Evolutionary conservation across 495 filamentous ascomycete genomes (phyloP).

Genomic region (Emericellopsis terricola): DNA sequence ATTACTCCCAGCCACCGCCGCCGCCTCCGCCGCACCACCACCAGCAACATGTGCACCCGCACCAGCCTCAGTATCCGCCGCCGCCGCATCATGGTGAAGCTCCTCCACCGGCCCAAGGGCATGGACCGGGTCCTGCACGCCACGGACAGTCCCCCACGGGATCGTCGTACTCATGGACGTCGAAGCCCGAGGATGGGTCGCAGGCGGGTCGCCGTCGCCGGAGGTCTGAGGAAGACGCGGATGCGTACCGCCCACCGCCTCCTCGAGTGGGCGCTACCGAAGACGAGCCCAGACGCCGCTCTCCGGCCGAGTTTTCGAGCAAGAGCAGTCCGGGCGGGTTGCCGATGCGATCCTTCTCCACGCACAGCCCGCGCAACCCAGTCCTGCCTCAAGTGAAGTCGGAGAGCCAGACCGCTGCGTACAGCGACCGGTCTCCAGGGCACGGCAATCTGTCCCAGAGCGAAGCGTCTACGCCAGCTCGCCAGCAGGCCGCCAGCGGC

Average conservation of each 20-base stretch:
- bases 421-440: conserved; percentile 10
- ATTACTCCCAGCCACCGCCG: too few relatives aligned
- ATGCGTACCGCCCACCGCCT: conserved; percentile 22
- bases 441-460: too few relatives aligned
- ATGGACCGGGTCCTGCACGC: too few relatives aligned
- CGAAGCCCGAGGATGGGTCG: conserved; percentile 3
- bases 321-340: conserved; percentile 13
- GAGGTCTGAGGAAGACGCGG: conserved; percentile 20
- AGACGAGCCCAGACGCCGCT: conserved; percentile 25
- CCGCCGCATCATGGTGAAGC: too few relatives aligned
- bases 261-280: conserved; percentile 20
- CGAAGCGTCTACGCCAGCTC: conserved; percentile 9
- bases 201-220: conserved; percentile 14
- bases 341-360: conserved; percentile 11
- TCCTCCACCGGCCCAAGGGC: too few relatives aligned
- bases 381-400: not conserved
- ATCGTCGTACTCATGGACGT: conserved; percentile 11
- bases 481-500: conserved; percentile 1
- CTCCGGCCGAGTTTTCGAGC: conserved; percentile 17
- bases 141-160: conserved; percentile 18
- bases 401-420: conserved; percentile 3
- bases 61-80: too few relatives aligned
- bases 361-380: conserved; percentile 4
- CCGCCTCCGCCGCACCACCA: too few relatives aligned
- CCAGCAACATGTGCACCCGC: too few relatives aligned